A percentile compares a stretch with the other conserved stretches of the same genome.
Evolutionary conservation across 371 early-diverging fungal genomes (phyloP).

Genomic region (Syncephalastrum monosporum): DNA sequence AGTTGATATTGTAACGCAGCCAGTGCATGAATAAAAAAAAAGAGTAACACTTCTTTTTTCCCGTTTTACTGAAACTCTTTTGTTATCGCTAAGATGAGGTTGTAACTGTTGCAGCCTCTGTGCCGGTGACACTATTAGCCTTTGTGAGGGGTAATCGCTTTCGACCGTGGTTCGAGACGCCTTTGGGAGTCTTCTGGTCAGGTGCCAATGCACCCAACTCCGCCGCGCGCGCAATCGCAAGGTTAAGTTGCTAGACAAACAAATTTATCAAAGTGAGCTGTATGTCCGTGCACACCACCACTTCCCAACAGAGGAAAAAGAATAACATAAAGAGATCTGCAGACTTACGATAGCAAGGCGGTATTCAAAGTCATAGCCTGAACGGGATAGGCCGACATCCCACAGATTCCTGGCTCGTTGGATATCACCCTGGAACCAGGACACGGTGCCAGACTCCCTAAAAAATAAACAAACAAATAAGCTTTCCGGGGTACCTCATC

Average conservation of each 20-base stretch:
- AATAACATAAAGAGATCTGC: not conserved
- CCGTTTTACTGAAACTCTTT: not conserved
- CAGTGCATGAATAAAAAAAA: no score
- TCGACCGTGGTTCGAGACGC: slow-evolving; percentile 40
- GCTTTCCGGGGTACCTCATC: not conserved
- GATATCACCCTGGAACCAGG: slow-evolving; percentile 47
- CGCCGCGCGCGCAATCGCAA: slow-evolving; percentile 44
- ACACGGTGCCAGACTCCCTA: slow-evolving; percentile 59
- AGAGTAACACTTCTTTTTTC: not conserved
- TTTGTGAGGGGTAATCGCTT: slow-evolving; percentile 37
- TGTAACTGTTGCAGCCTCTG: no score
- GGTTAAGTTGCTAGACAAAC: slow-evolving; percentile 35
- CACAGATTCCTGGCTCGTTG: slow-evolving; percentile 47
- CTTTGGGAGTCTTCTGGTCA: slow-evolving; percentile 27
- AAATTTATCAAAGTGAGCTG: slow-evolving; percentile 2
- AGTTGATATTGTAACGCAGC: no score
- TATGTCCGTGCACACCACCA: not conserved
- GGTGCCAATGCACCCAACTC: slow-evolving; percentile 42
- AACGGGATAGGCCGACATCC: slow-evolving; percentile 47
- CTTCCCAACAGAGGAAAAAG: not conserved
- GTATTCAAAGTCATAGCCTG: slow-evolving; percentile 59
- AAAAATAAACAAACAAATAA: not conserved
- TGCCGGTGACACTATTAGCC: not conserved
- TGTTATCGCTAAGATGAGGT: not conserved
- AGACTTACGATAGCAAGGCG: slow-evolving; percentile 43